phyloP scores from a whole-genome alignment of 345 rosid species.

The Euclidium syriacum region DNA sequence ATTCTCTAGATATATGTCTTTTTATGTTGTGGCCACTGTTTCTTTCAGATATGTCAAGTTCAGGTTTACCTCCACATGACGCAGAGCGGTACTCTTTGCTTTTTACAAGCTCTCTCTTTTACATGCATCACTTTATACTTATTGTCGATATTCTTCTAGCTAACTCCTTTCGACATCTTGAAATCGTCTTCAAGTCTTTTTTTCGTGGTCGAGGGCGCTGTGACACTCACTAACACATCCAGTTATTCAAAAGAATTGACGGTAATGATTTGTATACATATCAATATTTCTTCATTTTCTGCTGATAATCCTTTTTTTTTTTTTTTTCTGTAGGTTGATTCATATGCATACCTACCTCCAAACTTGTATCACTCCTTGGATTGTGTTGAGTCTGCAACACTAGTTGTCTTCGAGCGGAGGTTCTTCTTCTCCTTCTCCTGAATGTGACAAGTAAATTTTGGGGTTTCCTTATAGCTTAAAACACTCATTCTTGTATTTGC shows the following conservation, averaged over 20 bases:
- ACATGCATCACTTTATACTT: not conserved
- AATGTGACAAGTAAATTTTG: not conserved
- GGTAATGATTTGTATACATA: conserved; percentile 36
- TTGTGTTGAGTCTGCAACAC: conserved; percentile 56
- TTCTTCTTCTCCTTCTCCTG: conserved; percentile 15
- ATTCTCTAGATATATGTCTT: conserved; percentile 1
- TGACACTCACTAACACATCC: conserved; percentile 43
- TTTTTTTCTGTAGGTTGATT: conserved; percentile 57
- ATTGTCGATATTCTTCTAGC: conserved; percentile 6
- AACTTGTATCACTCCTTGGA: conserved; percentile 54
- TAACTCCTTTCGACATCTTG: not conserved
- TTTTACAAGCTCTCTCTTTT: not conserved
- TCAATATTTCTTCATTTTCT: not conserved
- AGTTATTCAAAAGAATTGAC: conserved; percentile 39
- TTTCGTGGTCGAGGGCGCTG: conserved; percentile 72
- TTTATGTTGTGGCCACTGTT: too few relatives aligned
- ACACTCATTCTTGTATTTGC: not conserved
- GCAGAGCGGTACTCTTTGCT: conserved; percentile 63
- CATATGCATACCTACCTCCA: conserved; percentile 83
- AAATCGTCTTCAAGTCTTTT: conserved; percentile 49
- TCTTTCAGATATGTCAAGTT: conserved; percentile 69
- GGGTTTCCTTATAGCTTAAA: not conserved
- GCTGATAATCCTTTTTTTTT: not conserved
- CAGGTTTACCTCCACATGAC: conserved; percentile 55
- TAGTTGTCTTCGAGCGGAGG: conserved; percentile 71